phyloP scores from a whole-genome alignment of 345 rosid genomes.

The Luvunga scandens region DNA sequence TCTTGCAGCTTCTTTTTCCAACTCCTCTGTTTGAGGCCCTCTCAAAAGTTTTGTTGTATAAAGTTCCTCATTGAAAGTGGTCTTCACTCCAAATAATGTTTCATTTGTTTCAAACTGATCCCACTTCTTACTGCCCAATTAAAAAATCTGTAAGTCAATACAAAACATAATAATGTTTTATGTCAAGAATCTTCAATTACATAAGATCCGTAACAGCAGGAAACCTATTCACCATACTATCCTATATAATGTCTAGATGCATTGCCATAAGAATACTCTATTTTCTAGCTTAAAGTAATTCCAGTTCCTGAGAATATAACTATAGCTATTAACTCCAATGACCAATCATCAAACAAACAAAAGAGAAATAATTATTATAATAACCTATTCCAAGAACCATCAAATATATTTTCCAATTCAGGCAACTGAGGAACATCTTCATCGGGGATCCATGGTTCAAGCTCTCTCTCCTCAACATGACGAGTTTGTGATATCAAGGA shows the following conservation, averaged over 20 bases:
- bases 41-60: conserved; percentile 83
- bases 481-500: conserved; percentile 70
- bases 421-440: conserved; percentile 60
- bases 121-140: conserved; percentile 55
- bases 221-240: not conserved
- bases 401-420: conserved; percentile 71
- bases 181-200: not conserved
- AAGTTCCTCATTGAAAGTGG: conserved; percentile 85
- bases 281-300: not conserved
- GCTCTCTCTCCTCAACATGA: conserved; percentile 69
- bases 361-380: conserved; percentile 12
- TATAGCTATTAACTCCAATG: not conserved
- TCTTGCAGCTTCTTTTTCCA: conserved; percentile 76
- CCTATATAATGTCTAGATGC: not conserved
- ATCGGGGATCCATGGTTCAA: conserved; percentile 85
- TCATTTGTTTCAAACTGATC: conserved; percentile 82
- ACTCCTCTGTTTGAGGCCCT: conserved; percentile 55
- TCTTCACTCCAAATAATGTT: conserved; percentile 77
- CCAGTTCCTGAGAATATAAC: not conserved
- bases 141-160: conserved; percentile 1
- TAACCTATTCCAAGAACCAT: conserved; percentile 65
- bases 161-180: not conserved
- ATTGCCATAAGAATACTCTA: not conserved
- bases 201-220: not conserved
- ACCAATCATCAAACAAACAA: not conserved